Conservation (phyloP, 2,329 filamentous ascomycete species). For the Colletotrichum sojae region DNA sequence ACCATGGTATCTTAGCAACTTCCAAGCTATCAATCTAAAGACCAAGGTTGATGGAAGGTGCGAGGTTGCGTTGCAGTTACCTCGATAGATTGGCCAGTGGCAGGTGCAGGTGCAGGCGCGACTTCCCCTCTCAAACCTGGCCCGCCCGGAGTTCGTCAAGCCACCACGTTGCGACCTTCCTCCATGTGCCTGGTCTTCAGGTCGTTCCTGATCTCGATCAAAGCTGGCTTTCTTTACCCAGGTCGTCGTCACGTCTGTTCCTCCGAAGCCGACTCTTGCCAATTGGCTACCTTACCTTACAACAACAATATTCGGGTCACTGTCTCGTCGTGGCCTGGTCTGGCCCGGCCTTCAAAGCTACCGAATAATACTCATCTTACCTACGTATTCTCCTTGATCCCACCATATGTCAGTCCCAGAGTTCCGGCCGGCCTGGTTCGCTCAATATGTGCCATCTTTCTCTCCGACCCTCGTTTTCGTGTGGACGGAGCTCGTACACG, state of each 20-base stretch:
- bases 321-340: too few relatives aligned
- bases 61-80: too few relatives aligned
- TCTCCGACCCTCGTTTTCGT: conserved; percentile 25
- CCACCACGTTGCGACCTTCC: conserved; percentile 30
- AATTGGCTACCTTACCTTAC: too few relatives aligned
- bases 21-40: too few relatives aligned
- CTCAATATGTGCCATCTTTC: conserved; percentile 19
- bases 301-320: too few relatives aligned
- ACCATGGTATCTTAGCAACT: too few relatives aligned
- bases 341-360: too few relatives aligned
- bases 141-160: conserved; percentile 14
- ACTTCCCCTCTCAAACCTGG: background rate
- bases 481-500: background rate
- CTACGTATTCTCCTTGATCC: conserved; percentile 5
- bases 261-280: too few relatives aligned
- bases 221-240: conserved; percentile 6
- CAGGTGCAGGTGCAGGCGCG: background rate
- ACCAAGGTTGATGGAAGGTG: too few relatives aligned
- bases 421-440: conserved; percentile 10
- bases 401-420: conserved; percentile 20
- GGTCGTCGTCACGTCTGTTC: too few relatives aligned
- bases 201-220: conserved; percentile 11
- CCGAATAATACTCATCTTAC: background rate
- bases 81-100: too few relatives aligned
- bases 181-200: background rate